phyloP scores from a whole-genome alignment of 2,329 filamentous ascomycete species.

The Colletotrichum cuscutae region DNA sequence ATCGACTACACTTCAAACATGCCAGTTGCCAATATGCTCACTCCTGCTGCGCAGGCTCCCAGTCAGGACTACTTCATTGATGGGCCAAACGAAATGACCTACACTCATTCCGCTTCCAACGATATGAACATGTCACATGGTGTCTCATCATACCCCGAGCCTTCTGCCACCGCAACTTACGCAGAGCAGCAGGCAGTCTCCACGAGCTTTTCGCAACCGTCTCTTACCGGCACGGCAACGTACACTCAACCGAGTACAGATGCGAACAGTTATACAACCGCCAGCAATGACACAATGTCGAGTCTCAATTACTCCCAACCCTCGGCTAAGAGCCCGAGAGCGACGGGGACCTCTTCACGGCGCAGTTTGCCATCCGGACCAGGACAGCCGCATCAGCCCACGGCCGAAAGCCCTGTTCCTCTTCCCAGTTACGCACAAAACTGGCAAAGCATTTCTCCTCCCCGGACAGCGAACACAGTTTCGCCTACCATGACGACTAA shows the following conservation, averaged over 20 bases:
- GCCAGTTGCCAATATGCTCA: conserved; percentile 43
- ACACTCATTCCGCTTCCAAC: conserved; percentile 37
- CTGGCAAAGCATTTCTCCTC: conserved; percentile 20
- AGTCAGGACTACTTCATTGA: conserved; percentile 44
- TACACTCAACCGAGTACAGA: conserved; percentile 5
- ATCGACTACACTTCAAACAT: conserved; percentile 36
- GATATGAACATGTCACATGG: conserved; percentile 10
- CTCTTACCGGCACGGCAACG: conserved; percentile 1
- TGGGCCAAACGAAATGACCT: conserved; percentile 37
- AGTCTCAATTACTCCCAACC: not conserved
- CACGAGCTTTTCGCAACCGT: conserved; percentile 1
- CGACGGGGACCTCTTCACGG: not conserved
- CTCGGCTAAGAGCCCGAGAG: not conserved
- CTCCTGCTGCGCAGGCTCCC: conserved; percentile 36
- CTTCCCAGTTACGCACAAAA: conserved; percentile 9
- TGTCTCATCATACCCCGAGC: conserved; percentile 12
- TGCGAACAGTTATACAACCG: not conserved
- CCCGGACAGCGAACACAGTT: conserved; percentile 4
- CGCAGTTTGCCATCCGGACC: conserved; percentile 31
- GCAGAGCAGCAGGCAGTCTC: conserved; percentile 9
- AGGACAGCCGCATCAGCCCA: conserved; percentile 6
- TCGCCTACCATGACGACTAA: conserved; percentile 14
- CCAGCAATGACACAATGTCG: not conserved
- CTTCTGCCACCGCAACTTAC: conserved; percentile 14
- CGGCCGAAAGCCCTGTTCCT: not conserved